These are phyloP conservation scores for Adansonia digitata DNA, from an alignment of 345 rosid species.

Conservation along the genomic window DNA sequence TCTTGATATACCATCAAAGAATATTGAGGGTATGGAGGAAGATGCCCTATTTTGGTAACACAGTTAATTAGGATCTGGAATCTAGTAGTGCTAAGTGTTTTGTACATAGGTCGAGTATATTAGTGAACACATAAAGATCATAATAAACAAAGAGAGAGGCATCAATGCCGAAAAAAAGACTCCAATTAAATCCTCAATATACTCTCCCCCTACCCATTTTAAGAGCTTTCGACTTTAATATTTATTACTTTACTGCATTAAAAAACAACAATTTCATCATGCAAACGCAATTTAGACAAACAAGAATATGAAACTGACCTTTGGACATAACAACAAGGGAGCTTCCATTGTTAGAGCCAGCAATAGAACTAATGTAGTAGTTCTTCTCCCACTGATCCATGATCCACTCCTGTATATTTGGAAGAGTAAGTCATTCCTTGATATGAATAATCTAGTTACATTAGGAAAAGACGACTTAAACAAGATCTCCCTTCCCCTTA, in stretches of 20 bases:
- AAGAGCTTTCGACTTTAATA: neutral
- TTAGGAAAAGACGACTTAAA: neutral
- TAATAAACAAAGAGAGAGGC: neutral
- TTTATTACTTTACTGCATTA: too few relatives aligned
- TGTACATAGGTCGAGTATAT: neutral
- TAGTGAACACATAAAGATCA: neutral
- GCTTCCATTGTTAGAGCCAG: conserved; percentile 88
- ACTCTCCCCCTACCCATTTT: neutral
- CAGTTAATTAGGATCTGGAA: too few relatives aligned
- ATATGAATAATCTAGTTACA: neutral
- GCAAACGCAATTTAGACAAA: neutral
- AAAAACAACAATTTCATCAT: neutral
- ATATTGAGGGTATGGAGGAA: too few relatives aligned
- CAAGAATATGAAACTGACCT: conserved; percentile 47
- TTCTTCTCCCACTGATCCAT: conserved; percentile 99
- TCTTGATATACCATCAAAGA: too few relatives aligned
- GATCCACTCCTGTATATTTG: conserved; percentile 76
- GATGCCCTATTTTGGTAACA: too few relatives aligned
- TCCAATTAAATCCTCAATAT: neutral
- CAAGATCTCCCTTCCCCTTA: too few relatives aligned
- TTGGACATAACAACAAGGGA: conserved; percentile 98
- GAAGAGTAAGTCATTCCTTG: neutral
- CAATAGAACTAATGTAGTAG: conserved; percentile 86
- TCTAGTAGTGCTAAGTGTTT: too few relatives aligned
- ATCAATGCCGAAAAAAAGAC: neutral